Evolutionary conservation across 768 basidiomycete species (phyloP), one percentile per base, ranked within the genome.

Genomic region (Xanthoconium stramineum): DNA sequence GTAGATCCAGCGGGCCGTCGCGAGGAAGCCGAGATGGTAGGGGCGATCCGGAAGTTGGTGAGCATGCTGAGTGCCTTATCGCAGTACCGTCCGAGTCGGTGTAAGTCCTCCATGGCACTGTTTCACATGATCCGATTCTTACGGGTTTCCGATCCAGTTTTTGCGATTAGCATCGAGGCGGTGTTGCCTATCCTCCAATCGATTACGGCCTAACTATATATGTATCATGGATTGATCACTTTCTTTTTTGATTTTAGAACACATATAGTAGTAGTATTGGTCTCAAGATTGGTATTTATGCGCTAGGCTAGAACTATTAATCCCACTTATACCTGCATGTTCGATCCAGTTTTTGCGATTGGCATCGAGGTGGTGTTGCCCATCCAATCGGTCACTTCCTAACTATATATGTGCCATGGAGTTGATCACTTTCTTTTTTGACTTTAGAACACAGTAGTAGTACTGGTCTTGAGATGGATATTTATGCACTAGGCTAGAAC

Each of bases 361-460:
- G 63, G 60, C 36, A 61, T 71, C 37, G 69, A 72, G 53, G 61
- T 62, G 1, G 42, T 70, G 19, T 29, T 69, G 8, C 55, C 69
- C 45, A 24, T 65, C 51, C 61, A 61, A 32, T 67, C 65, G 15
- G 60, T 69, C 33, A 8, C 54, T 10, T 24, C 35, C 38, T 57
- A 11, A 48, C 14, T 19, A 35, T 7, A n/a, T 20, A 19, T 13
- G 24, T 6, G 3, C 19, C 28, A 15, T 24, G 19, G 37, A 3
- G 24, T 24, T 24, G 24, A 24, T 24, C 24, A 24, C 24, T 8
- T 38, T 43, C 19, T 37, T 47, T 37, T 47, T 13, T 11, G 13
- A 30, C 5, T 40, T 14, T 40, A 32, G 14, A 36, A 20, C n/a
- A 36, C n/a, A 39, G 7, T 13, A 14, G 30, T 32, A 39, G 50